Evolutionary conservation across 805 yeast genomes (phyloP).

Genomic region (Jamesozyma gamospora): DNA sequence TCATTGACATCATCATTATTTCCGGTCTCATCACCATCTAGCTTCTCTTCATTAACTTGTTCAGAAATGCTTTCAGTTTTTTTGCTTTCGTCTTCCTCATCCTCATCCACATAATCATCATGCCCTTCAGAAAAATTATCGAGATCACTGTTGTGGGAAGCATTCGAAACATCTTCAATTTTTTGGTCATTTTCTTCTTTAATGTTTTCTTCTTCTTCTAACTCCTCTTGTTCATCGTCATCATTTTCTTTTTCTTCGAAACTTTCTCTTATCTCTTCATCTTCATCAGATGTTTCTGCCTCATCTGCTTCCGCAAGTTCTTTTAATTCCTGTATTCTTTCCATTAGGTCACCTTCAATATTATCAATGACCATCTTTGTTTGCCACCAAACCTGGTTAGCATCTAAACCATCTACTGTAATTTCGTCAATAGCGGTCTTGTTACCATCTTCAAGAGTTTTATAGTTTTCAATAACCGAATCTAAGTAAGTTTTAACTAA

Average conservation of each 20-base stretch:
- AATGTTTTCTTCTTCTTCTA: constrained; percentile 12
- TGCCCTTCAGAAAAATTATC: constrained; percentile 17
- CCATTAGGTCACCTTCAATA: constrained; percentile 54
- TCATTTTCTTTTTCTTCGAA: constrained; percentile 10
- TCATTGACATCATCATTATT: constrained; percentile 43
- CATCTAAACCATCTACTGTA: constrained; percentile 75
- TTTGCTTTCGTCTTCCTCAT: constrained; percentile 23
- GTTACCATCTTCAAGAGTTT: constrained; percentile 7
- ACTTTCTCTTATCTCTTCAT: constrained; percentile 2
- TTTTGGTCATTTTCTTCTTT: constrained; percentile 13
- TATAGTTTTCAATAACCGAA: constrained; percentile 17
- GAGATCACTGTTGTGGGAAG: constrained; percentile 9
- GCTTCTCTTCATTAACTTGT: constrained; percentile 25
- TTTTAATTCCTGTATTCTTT: constrained; percentile 44
- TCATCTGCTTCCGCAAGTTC: constrained; percentile 9
- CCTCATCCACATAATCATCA: constrained; percentile 12
- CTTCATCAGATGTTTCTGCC: constrained; percentile 24
- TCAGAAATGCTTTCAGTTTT: constrained; percentile 24
- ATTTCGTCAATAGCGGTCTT: constrained; percentile 69
- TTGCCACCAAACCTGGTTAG: constrained; percentile 91
- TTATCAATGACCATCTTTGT: constrained; percentile 76
- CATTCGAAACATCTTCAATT: constrained; percentile 20
- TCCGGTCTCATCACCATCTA: constrained; percentile 21
- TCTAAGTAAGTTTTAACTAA: constrained; percentile 22
- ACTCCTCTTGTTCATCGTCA: constrained; percentile 1